Base-by-base conservation (phyloP, 1,139 yeast species). In the Torulaspora globosa region DNA sequence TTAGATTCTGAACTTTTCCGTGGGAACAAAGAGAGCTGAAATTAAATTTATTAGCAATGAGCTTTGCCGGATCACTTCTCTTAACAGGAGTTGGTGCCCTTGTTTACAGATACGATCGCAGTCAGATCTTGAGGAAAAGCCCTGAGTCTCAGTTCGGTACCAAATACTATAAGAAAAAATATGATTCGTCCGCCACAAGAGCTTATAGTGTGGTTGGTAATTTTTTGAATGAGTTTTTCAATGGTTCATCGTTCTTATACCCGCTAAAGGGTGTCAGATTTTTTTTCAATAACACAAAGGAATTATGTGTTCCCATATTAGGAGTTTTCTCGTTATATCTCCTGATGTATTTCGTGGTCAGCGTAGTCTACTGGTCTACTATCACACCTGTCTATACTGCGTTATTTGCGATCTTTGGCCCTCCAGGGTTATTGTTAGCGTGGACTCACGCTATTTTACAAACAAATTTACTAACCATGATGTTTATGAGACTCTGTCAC, bases 351-450 rank as follows among this genome's bases (percentile, higher is more conserved):
- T 33, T 52, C 1, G 18, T 57, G 1, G 53, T 58, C 8, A 46
- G 57, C 9, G 39, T 55, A 15, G 52, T 58, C 2, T 62, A 62
- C 46, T 58, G 62, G 59, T 53, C 53, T 12, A 58, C 67, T 0
- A 56, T 63, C 4, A 54, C 65, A 1, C 67, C 67, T 3, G 46
- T 62, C 32, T 63, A 63, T 44, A 46, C 60, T 18, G 58, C 63
- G 5, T 36, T 59, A 4, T 56, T 63, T n/a, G 51, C 56, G 3
- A 47, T 60, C 5, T 48, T 62, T 18, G 67, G 67, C 9, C 67
- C 67, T 6, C 12, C 58, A 5, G 67, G 67, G 2, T 18, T 60
- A 16, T 45, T 51, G 6, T 36, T 62, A n/a, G 63, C 65, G 4
- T 50, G 55, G 41, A 34, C 58, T 8, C 67, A 62, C 44, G 54